Percentiles rank a stretch among this genome's conserved stretches.
Conservation (phyloP, 495 filamentous ascomycete genomes). For the Echria macrotheca region DNA sequence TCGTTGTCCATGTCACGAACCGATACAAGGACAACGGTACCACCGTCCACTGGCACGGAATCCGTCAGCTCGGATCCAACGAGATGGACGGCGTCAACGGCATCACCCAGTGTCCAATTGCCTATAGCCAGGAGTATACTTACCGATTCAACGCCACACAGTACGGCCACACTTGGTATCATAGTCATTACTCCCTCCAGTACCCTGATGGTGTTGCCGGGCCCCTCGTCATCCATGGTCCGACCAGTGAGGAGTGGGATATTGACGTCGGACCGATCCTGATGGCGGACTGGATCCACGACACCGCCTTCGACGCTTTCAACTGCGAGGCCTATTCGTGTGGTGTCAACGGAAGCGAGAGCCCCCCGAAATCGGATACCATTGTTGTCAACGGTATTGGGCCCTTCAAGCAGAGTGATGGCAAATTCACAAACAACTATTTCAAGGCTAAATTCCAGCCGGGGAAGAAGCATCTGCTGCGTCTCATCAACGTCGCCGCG, state of each 20-base stretch:
- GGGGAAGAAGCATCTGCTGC: background rate
- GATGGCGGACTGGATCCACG: conserved; percentile 25
- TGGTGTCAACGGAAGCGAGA: background rate
- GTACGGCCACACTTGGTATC: conserved; percentile 54
- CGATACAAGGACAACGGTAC: conserved; percentile 14
- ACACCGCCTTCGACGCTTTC: background rate
- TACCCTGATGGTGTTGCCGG: conserved; percentile 37
- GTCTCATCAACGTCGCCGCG: background rate
- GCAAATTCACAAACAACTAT: background rate
- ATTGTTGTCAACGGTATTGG: background rate
- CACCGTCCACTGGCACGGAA: conserved; percentile 24
- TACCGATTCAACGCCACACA: conserved; percentile 44
- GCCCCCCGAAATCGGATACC: background rate
- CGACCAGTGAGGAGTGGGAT: conserved; percentile 35
- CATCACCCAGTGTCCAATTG: conserved; percentile 40
- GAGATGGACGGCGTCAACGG: conserved; percentile 43
- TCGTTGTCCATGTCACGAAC: conserved; percentile 13
- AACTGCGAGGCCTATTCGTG: no score
- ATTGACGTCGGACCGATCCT: conserved; percentile 36
- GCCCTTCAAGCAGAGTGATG: background rate
- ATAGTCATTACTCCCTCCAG: conserved; percentile 49
- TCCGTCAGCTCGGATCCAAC: conserved; percentile 29
- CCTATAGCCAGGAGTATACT: conserved; percentile 36
- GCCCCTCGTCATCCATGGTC: conserved; percentile 38
- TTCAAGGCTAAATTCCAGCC: background rate